Conservation (phyloP, 148 eudicot species). For the Silene latifolia region DNA sequence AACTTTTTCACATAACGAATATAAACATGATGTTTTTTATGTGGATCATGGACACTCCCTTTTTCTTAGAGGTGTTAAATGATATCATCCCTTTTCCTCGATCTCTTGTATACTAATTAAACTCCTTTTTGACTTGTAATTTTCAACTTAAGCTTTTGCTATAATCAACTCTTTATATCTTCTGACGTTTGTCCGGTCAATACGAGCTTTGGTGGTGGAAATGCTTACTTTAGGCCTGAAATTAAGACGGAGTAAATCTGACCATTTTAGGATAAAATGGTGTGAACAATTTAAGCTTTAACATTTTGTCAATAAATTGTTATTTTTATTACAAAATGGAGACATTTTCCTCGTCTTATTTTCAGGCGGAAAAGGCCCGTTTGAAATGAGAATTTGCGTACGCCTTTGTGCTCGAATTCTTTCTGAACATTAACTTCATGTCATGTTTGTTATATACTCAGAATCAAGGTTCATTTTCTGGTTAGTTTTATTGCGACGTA, state of each 20-base stretch:
- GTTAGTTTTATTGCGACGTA: neutral
- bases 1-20: conserved; percentile 5
- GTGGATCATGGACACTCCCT: conserved; percentile 13
- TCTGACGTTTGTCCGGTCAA: conserved; percentile 21
- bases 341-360: too few relatives aligned
- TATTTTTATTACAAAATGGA: too few relatives aligned
- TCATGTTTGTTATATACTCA: neutral
- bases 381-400: too few relatives aligned
- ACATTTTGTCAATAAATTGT: too few relatives aligned
- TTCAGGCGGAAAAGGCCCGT: too few relatives aligned
- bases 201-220: too few relatives aligned
- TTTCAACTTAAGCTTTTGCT: conserved; percentile 17
- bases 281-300: too few relatives aligned
- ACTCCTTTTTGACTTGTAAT: conserved; percentile 5
- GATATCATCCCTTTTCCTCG: neutral
- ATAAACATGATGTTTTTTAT: conserved; percentile 14
- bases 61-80: conserved; percentile 14
- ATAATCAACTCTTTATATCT: conserved; percentile 21
- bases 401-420: conserved; percentile 9
- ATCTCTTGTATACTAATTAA: neutral
- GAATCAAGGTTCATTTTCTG: neutral
- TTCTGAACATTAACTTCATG: too few relatives aligned
- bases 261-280: too few relatives aligned
- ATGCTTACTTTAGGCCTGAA: too few relatives aligned
- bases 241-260: too few relatives aligned